phyloP scores from a whole-genome alignment of 1,284 basidiomycete genomes.

The Trichosporon faecale region DNA sequence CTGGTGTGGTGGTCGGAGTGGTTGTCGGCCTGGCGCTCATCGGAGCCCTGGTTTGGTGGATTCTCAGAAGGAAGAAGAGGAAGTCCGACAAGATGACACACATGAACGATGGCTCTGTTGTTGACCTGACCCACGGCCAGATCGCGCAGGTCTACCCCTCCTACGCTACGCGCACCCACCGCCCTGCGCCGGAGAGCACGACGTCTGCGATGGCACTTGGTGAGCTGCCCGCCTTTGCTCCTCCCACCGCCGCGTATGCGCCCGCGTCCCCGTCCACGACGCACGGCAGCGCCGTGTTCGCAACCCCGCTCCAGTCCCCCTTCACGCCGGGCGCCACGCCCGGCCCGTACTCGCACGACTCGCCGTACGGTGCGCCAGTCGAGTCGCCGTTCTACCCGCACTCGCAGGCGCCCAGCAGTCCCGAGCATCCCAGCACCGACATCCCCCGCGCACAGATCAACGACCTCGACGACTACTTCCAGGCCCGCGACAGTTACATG shows the following conservation, averaged over 20 bases:
- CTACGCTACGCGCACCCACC: not conserved
- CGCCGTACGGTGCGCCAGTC: too few species aligned
- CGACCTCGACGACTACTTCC: constrained; percentile 8
- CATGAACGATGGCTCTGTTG: not conserved
- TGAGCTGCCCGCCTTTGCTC: not conserved
- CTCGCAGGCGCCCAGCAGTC: not conserved
- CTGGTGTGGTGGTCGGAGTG: not conserved
- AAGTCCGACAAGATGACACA: not conserved
- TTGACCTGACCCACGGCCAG: not conserved
- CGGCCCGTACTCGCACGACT: not conserved
- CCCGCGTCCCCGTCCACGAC: not conserved
- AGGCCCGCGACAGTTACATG: constrained; percentile 5
- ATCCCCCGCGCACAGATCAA: not conserved
- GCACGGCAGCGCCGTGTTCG: not conserved
- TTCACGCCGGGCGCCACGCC: not conserved
- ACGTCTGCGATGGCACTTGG: not conserved
- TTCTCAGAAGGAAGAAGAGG: not conserved
- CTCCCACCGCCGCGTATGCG: not conserved
- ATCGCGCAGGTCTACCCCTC: not conserved
- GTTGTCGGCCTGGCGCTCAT: not conserved
- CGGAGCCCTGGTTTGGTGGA: not conserved
- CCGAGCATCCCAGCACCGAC: not conserved
- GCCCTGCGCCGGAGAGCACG: not conserved
- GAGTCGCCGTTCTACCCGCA: not conserved
- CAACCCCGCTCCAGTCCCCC: not conserved